Evolutionary conservation across 1,139 yeast genomes (phyloP).

Genomic region (Kodamaea suecica): DNA sequence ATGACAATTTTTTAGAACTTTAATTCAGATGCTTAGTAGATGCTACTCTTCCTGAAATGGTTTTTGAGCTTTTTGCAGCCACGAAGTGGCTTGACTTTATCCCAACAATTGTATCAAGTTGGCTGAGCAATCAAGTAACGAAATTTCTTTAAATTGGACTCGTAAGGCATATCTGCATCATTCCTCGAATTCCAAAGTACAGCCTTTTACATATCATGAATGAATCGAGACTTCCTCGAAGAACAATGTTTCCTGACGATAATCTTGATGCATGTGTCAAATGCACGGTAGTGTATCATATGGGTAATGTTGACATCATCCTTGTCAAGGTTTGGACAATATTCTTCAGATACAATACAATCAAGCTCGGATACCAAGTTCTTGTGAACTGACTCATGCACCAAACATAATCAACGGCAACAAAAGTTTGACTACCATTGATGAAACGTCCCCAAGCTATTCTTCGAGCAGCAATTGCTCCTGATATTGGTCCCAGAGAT

Average conservation of each 20-base stretch:
- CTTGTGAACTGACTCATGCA: conserved; percentile 47
- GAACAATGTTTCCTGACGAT: conserved; percentile 55
- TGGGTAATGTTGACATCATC: conserved; percentile 50
- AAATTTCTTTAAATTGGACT: too few relatives aligned
- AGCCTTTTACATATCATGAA: too few relatives aligned
- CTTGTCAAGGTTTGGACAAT: conserved; percentile 40
- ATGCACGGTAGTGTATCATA: conserved; percentile 61
- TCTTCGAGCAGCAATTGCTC: conserved; percentile 78
- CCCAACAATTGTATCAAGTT: too few relatives aligned
- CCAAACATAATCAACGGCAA: conserved; percentile 82
- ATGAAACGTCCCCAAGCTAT: conserved; percentile 74
- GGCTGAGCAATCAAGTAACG: too few relatives aligned
- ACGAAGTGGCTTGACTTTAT: too few relatives aligned
- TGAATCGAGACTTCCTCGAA: conserved; percentile 48
- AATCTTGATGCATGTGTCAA: conserved; percentile 42
- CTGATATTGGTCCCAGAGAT: conserved; percentile 63
- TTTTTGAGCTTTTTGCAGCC: too few relatives aligned
- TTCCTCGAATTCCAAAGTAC: too few relatives aligned
- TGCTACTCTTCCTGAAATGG: too few relatives aligned
- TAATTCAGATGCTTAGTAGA: too few relatives aligned
- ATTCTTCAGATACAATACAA: conserved; percentile 40
- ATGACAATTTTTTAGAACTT: too few relatives aligned
- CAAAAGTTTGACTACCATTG: conserved; percentile 90
- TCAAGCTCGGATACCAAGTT: conserved; percentile 48
- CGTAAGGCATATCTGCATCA: too few relatives aligned